A percentile compares a stretch with the other conserved stretches of the same genome.
Evolutionary conservation across 2,329 filamentous ascomycete species (phyloP).

Genomic region (Beauveria australis): DNA sequence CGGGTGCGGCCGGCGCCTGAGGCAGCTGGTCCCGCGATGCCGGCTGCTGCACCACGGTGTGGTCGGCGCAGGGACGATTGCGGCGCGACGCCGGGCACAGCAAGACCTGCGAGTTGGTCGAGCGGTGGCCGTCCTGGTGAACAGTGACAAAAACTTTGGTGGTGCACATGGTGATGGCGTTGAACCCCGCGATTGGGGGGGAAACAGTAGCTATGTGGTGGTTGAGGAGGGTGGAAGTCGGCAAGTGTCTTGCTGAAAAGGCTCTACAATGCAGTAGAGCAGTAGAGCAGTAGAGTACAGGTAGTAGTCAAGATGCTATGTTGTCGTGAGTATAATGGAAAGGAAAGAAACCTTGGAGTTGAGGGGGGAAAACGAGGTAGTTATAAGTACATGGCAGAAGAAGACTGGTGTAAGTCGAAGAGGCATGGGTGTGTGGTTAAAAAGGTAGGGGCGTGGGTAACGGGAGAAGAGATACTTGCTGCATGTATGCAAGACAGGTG

Average conservation of each 20-base stretch:
- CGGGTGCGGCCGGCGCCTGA: conserved; percentile 13
- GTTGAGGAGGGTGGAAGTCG: neutral
- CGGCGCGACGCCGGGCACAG: conserved; percentile 32
- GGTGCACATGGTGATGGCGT: conserved; percentile 40
- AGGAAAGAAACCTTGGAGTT: too few relatives aligned
- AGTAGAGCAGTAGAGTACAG: neutral
- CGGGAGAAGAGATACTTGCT: too few relatives aligned
- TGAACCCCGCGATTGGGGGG: neutral
- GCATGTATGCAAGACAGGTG: too few relatives aligned
- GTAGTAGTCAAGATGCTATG: neutral
- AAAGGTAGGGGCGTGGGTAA: too few relatives aligned
- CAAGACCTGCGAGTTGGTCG: conserved; percentile 26
- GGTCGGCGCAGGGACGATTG: conserved; percentile 33
- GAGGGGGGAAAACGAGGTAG: too few relatives aligned
- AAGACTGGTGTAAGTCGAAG: too few relatives aligned
- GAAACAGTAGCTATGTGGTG: neutral
- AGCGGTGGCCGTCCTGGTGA: conserved; percentile 35
- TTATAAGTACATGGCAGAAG: too few relatives aligned
- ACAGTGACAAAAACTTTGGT: conserved; percentile 38
- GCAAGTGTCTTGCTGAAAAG: neutral
- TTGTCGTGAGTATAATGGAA: neutral
- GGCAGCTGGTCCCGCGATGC: conserved; percentile 15
- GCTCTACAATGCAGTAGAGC: conserved; percentile 2
- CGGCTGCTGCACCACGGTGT: conserved; percentile 32
- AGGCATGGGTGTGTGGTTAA: too few relatives aligned